Evolutionary conservation across 441 rosid species (phyloP).

Genomic region (Brassica hybrid): DNA sequence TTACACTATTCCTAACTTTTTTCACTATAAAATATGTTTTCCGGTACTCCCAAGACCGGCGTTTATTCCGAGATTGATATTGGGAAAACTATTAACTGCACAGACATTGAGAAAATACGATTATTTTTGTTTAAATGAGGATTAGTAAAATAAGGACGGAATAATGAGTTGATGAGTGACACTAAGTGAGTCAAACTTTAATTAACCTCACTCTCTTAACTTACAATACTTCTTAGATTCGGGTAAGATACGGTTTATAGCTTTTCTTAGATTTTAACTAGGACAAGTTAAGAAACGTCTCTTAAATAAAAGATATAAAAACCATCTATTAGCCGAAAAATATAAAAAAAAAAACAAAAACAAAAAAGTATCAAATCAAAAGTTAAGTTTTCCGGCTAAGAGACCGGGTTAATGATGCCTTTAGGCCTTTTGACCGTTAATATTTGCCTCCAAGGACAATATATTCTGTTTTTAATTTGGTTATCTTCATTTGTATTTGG

Average conservation of each 20-base stretch:
- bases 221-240: too few relatives aligned
- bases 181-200: constrained; percentile 42
- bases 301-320: too few relatives aligned
- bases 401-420: too few relatives aligned
- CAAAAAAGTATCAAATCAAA: too few relatives aligned
- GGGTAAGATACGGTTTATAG: too few relatives aligned
- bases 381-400: too few relatives aligned
- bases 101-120: neutral
- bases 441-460: constrained; percentile 30
- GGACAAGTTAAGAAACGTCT: too few relatives aligned
- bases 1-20: neutral
- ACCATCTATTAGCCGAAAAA: too few relatives aligned
- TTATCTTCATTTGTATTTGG: neutral
- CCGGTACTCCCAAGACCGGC: constrained; percentile 23
- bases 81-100: neutral
- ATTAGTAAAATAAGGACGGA: constrained; percentile 19
- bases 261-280: too few relatives aligned
- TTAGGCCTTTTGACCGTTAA: constrained; percentile 43
- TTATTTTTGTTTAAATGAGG: constrained; percentile 6
- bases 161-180: constrained; percentile 42
- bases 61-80: constrained; percentile 40
- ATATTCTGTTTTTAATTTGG: constrained; percentile 1
- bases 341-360: too few relatives aligned
- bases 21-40: neutral
- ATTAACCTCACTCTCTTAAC: too few relatives aligned